Evolutionary conservation across 2,329 filamentous ascomycete species (phyloP).

Genomic region (Botryotinia narcissicola): DNA sequence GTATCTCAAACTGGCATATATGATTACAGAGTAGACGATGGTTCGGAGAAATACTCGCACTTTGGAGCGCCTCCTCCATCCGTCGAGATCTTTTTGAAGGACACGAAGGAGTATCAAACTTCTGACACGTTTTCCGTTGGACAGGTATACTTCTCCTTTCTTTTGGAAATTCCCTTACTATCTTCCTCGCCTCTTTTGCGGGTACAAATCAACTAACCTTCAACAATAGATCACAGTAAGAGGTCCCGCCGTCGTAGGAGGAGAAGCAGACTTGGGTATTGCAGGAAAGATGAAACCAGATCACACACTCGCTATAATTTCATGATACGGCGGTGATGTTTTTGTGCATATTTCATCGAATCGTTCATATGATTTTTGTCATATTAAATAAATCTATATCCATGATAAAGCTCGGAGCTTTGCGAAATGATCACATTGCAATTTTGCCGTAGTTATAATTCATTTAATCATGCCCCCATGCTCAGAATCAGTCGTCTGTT

Average conservation of each 20-base stretch:
- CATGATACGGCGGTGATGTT: not conserved
- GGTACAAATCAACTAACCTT: not conserved
- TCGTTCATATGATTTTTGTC: conserved; percentile 4
- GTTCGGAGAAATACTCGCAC: conserved; percentile 51
- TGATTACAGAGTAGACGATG: conserved; percentile 68
- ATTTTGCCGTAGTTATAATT: not conserved
- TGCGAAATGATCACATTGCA: not conserved
- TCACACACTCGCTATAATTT: conserved; percentile 60
- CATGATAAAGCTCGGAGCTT: conserved; percentile 1
- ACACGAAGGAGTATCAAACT: conserved; percentile 58
- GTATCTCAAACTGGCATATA: conserved; percentile 84
- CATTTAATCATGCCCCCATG: not conserved
- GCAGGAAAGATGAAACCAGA: conserved; percentile 66
- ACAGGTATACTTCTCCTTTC: conserved; percentile 51
- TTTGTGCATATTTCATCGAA: conserved; percentile 2
- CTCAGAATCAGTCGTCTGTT: not conserved
- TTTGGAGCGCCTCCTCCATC: conserved; percentile 81
- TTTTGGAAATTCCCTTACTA: not conserved
- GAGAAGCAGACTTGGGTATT: conserved; percentile 61
- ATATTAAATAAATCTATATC: not conserved
- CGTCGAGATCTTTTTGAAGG: conserved; percentile 73
- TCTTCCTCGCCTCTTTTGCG: conserved; percentile 19
- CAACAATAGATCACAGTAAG: conserved; percentile 60
- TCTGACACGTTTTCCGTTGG: conserved; percentile 61
- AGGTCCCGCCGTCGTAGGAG: conserved; percentile 71